Evolutionary conservation across 2,329 filamentous ascomycete species (phyloP), one percentile per base, ranked within the genome.

Genomic region (Penicillium glabrum): DNA sequence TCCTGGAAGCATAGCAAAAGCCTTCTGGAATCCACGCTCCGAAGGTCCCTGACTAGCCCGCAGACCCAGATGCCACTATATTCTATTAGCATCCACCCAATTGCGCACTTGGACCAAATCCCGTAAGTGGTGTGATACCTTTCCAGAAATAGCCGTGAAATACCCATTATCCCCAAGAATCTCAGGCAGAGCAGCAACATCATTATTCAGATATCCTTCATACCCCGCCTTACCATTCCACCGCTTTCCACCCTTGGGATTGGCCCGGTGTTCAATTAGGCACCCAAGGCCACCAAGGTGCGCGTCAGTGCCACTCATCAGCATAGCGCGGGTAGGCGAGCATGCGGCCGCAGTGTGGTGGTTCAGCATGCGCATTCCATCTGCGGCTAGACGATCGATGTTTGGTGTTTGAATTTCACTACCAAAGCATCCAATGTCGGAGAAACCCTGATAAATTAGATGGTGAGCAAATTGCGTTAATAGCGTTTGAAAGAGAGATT

Each of bases 361-460:
- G 29, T 62, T 58, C 16, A 58, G 51, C 54, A 60, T 57, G 19
- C 58, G 60, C n/a, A 49, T 51, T 7, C 61, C 61, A 14, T 61
- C 59, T 14, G 53, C 33, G 10, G 79, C 74, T 1, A 82, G 67
- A 35, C 76, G 78, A 67, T 84, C 80, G 29, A 85, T 72, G 60
- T 82, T 80, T 0, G 83, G 82, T 0, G 82, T 85, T 27, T 77
- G 72, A 60, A 85, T 84, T 66, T 85, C 82, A 50, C 78, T 75
- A 35, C 83, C 82, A 62, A 82, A 84, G 59, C 77, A 78, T n/a
- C 77, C 77, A 13, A 82, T 72, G 61, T 85, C 83, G 49, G 77
- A 78, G 72, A 82, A 83, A 1, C 81, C 81, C 23, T 24, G 4
- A 24, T 1, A 3, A 4, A 5, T 5, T 5, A 24, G 3, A 24